These are phyloP conservation scores for Hymenoscyphus occultus DNA, from an alignment of 2,329 filamentous ascomycete genomes.

Conservation along the genomic window DNA sequence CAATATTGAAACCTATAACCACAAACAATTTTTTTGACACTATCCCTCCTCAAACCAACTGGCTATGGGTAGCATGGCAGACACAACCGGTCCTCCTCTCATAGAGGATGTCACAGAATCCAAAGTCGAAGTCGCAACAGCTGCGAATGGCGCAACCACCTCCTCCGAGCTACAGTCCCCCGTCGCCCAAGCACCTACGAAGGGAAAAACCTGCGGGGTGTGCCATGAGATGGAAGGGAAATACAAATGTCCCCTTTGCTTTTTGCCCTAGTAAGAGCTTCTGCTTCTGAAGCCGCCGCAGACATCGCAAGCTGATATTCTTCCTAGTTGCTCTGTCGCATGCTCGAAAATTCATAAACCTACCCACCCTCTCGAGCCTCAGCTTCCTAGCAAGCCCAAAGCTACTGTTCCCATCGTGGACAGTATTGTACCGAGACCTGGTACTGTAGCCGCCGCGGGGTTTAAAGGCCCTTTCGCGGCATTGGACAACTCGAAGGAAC, in stretches of 20 bases:
- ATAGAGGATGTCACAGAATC: not conserved
- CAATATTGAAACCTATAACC: not conserved
- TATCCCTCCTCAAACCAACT: not conserved
- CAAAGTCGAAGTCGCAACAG: not conserved
- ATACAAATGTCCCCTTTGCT: slow-evolving; percentile 62
- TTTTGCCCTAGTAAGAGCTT: slow-evolving; percentile 53
- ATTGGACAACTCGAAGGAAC: slow-evolving; percentile 49
- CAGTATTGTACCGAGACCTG: slow-evolving; percentile 17
- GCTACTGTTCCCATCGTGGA: slow-evolving; percentile 17
- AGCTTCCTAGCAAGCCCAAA: slow-evolving; percentile 16
- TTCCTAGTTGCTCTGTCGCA: slow-evolving; percentile 53
- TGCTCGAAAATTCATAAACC: slow-evolving; percentile 53
- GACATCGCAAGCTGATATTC: slow-evolving; percentile 13
- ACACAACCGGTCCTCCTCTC: not conserved
- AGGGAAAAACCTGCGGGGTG: slow-evolving; percentile 48
- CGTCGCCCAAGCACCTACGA: not conserved
- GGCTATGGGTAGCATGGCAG: not conserved
- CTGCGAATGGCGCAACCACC: not conserved
- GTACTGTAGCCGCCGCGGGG: slow-evolving; percentile 27
- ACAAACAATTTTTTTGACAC: not conserved
- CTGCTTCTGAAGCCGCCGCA: not conserved
- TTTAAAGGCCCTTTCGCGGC: slow-evolving; percentile 47
- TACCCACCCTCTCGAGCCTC: slow-evolving; percentile 27
- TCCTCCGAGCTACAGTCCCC: not conserved
- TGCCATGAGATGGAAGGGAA: slow-evolving; percentile 52